Conservation (phyloP, 2,329 filamentous ascomycete species). For the Sporothrix luriei region DNA sequence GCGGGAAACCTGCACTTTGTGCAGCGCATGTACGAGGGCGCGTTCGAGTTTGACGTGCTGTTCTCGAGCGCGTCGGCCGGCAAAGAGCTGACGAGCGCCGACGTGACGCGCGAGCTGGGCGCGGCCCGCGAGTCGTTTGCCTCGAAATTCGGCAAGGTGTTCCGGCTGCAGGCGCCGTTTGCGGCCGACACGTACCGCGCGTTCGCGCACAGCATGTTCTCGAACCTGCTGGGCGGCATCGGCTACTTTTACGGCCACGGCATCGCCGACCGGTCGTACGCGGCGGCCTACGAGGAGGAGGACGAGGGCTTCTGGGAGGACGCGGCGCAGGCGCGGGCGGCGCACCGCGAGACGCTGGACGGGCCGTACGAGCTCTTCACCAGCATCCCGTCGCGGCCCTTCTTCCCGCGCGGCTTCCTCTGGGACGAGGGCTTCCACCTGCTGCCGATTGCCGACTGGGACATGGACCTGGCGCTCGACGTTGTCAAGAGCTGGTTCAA, state of each 20-base stretch:
- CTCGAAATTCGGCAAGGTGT: constrained; percentile 71
- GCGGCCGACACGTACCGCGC: constrained; percentile 64
- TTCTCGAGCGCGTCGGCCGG: constrained; percentile 77
- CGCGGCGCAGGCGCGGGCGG: constrained; percentile 73
- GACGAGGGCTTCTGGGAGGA: constrained; percentile 96
- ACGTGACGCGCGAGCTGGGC: constrained; percentile 70
- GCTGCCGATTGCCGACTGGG: constrained; percentile 89
- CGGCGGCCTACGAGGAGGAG: constrained; percentile 91
- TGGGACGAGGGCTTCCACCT: constrained; percentile 99
- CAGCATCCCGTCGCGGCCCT: constrained; percentile 86
- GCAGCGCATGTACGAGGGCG: constrained; percentile 86
- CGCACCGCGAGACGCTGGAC: constrained; percentile 69
- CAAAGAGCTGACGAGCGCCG: constrained; percentile 58
- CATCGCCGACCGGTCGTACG: constrained; percentile 85
- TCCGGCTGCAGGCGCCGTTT: constrained; percentile 77
- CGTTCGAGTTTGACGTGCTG: constrained; percentile 91
- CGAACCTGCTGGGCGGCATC: constrained; percentile 89
- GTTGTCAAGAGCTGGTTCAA: constrained; percentile 96
- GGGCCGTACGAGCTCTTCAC: constrained; percentile 89
- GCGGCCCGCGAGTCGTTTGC: constrained; percentile 68
- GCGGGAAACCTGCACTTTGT: constrained; percentile 81
- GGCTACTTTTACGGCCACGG: constrained; percentile 93
- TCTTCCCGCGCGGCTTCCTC: constrained; percentile 94
- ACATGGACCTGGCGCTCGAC: constrained; percentile 81
- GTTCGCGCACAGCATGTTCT: constrained; percentile 89